A percentile compares a stretch with the other conserved stretches of the same genome.
Conservation (phyloP, 2,329 filamentous ascomycete species). For the Nothophaeocryptopus gaeumannii region DNA sequence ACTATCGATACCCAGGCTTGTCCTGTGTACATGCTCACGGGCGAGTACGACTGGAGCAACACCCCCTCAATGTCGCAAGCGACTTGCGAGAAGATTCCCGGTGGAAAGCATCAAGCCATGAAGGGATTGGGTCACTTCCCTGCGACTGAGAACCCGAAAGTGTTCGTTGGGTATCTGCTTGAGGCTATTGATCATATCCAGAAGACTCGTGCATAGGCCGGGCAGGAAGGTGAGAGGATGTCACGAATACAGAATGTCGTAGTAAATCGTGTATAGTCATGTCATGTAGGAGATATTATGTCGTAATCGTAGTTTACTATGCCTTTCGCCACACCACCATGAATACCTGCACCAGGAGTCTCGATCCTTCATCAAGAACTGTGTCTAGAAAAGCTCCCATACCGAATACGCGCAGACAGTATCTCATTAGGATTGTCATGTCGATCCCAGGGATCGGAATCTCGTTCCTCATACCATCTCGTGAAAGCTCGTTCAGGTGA, state of each 20-base stretch:
- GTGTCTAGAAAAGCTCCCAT: too few species aligned
- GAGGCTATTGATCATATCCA: slow-evolving; percentile 36
- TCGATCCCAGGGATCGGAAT: not conserved
- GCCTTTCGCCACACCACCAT: too few species aligned
- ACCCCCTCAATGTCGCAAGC: slow-evolving; percentile 43
- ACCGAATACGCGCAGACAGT: too few species aligned
- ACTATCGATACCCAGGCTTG: slow-evolving; percentile 49
- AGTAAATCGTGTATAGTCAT: too few species aligned
- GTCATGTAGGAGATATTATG: too few species aligned
- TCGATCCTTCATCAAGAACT: too few species aligned
- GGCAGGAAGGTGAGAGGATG: not conserved
- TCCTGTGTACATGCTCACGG: slow-evolving; percentile 52
- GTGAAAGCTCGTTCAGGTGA: not conserved
- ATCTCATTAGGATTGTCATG: not conserved
- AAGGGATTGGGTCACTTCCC: slow-evolving; percentile 49
- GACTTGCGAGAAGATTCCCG: slow-evolving; percentile 48
- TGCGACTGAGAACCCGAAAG: slow-evolving; percentile 42
- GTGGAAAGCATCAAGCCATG: slow-evolving; percentile 46
- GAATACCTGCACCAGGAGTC: too few species aligned
- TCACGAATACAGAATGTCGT: too few species aligned
- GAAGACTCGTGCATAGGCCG: slow-evolving; percentile 17
- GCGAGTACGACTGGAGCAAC: slow-evolving; percentile 51
- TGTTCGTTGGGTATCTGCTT: slow-evolving; percentile 34
- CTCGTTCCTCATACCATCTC: not conserved
- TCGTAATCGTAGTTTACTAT: too few species aligned